phyloP scores from a whole-genome alignment of 208 protist genomes.

The Acanthamoeba culbertsoni region DNA sequence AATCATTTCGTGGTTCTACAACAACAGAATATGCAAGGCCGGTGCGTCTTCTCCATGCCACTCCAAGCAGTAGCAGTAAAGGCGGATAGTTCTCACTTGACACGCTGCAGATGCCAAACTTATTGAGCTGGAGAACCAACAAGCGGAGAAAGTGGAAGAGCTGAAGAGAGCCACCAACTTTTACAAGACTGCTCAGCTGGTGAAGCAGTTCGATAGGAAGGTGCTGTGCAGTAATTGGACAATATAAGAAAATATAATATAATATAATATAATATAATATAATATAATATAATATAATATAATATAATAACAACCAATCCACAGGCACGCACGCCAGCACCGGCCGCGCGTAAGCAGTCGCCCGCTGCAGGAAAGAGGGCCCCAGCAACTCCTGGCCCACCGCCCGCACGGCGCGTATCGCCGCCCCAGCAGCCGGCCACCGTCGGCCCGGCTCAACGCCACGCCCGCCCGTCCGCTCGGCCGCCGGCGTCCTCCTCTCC shows the following conservation, averaged over 20 bases:
- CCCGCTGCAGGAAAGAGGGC: neutral
- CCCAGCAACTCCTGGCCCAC: neutral
- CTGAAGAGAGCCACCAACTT: constrained; percentile 47
- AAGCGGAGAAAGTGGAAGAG: constrained; percentile 44
- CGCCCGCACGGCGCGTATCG: neutral
- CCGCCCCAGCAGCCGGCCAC: neutral
- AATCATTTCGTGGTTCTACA: constrained; percentile 22
- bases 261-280: too few species aligned
- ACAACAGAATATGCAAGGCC: neutral
- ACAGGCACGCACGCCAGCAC: neutral
- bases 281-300: too few species aligned
- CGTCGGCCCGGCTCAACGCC: neutral
- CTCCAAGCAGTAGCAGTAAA: neutral
- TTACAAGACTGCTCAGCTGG: constrained; percentile 49
- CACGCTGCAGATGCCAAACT: neutral
- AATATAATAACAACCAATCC: neutral
- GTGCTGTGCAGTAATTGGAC: too few species aligned
- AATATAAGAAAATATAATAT: too few species aligned
- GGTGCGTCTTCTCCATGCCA: neutral
- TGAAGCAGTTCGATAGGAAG: constrained; percentile 26
- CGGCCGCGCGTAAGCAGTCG: neutral
- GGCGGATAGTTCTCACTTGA: neutral
- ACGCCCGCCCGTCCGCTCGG: neutral
- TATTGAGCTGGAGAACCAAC: constrained; percentile 17
- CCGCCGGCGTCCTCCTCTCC: neutral